A percentile compares a stretch with the other conserved stretches of the same genome.
Evolutionary conservation across 1,284 basidiomycete genomes (phyloP).

Genomic region (Baeospora myosura): DNA sequence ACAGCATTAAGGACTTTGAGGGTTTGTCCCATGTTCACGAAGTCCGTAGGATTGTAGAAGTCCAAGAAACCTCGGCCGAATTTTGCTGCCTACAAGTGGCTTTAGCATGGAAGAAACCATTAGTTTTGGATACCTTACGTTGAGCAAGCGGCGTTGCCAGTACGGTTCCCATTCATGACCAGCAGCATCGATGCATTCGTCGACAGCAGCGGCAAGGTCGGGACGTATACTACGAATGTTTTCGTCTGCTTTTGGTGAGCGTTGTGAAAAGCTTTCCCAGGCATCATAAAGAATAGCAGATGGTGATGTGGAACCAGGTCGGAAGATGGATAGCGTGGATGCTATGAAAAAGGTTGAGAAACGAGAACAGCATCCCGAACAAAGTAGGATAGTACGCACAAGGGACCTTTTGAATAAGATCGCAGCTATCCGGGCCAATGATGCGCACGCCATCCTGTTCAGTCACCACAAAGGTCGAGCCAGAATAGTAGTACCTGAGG

Average conservation of each 20-base stretch:
- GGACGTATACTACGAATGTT: constrained; percentile 83
- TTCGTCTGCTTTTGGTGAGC: constrained; percentile 89
- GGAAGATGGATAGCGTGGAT: constrained; percentile 77
- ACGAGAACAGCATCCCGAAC: constrained; percentile 4
- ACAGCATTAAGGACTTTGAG: constrained; percentile 95
- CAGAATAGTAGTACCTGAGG: constrained; percentile 72
- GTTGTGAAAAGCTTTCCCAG: constrained; percentile 78
- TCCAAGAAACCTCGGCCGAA: constrained; percentile 94
- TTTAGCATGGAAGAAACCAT: constrained; percentile 6
- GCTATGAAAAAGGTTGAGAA: constrained; percentile 30
- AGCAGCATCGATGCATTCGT: constrained; percentile 91
- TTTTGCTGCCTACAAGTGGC: constrained; percentile 69
- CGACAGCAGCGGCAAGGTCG: constrained; percentile 83
- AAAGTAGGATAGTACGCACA: constrained; percentile 34
- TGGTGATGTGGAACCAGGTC: constrained; percentile 87
- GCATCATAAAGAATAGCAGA: constrained; percentile 91
- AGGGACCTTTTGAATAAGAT: constrained; percentile 91
- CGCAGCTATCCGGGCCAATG: constrained; percentile 72
- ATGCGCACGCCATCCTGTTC: constrained; percentile 88
- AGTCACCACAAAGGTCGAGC: constrained; percentile 71
- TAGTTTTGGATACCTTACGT: constrained; percentile 48
- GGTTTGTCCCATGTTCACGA: constrained; percentile 85
- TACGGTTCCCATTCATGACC: constrained; percentile 85
- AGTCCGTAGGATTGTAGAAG: constrained; percentile 84
- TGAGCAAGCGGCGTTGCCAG: constrained; percentile 85